Base-by-base conservation (phyloP, 2,329 filamentous ascomycete species). In the Diaporthe capsici region DNA sequence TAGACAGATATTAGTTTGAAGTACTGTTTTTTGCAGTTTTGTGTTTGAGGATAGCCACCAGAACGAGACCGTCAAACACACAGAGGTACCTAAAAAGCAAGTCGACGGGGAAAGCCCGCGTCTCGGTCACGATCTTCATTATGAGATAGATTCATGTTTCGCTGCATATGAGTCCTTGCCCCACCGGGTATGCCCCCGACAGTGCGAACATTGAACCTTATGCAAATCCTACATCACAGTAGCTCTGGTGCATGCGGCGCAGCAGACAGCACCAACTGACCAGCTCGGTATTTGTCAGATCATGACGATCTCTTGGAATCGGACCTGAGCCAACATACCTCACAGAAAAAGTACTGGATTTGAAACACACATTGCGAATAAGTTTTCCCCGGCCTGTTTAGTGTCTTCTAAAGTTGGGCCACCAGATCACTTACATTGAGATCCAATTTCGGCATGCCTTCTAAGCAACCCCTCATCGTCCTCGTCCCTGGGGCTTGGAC, bases 401-500 rank as follows among this genome's bases (percentile, higher is more conserved):
- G 28, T 28, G 28, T 28, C 28, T 28, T 28, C 28, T 28, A 28
- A 28, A 28, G 28, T 28, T 28, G 28, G 28, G 28, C 10, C 42
- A 44, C 15, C 42, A 44, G 1, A 44, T 5, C n/a, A 53, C n/a
- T 28, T 6, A 28, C n/a, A 4, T 28, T 28, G 22, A 22, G 1
- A 53, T 28, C 9, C n/a, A 28, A 28, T 12, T 1, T 28, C 12
- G n/a, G 10, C 51, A 67, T 67, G 63, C 4, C 63, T 51, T 67
- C 63, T 44, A 51, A 28, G 13, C 9, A 67, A 28, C 51, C 68
- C 53, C 20, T 47, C 9, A 42, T 71, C 22, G 51, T 71, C 28
- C 39, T 71, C 15, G 68, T 71, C 68, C 68, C 68, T 44, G 68
- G 68, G n/a, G 68, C 68, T 13, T 71, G 51, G 68, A 71, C 68